These are phyloP conservation scores for Herpetospermum pedunculosum DNA, from an alignment of 306 rosid genomes.

Conservation along the genomic window DNA sequence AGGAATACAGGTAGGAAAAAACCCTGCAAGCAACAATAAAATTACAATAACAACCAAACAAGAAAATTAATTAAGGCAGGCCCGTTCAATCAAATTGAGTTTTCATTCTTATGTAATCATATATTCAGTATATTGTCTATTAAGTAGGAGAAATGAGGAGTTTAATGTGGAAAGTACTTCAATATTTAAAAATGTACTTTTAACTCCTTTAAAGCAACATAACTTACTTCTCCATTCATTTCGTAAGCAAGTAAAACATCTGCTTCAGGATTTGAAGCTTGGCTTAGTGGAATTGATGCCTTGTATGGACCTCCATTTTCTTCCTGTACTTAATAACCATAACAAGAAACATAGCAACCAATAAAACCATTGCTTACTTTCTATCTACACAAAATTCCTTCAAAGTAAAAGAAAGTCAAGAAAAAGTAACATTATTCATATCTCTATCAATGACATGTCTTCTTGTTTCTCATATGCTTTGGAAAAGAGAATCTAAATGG, in stretches of 20 bases:
- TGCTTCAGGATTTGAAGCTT: slow-evolving; percentile 86
- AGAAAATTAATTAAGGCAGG: background rate
- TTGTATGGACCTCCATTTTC: slow-evolving; percentile 96
- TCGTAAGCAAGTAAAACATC: slow-evolving; percentile 93
- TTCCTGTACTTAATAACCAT: slow-evolving; percentile 37
- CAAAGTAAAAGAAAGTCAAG: background rate
- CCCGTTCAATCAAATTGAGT: background rate
- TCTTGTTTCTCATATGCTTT: background rate
- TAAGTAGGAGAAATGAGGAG: background rate
- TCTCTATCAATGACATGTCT: background rate
- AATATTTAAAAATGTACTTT: background rate
- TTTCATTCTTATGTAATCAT: background rate
- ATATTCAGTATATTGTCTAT: background rate
- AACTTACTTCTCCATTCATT: slow-evolving; percentile 91
- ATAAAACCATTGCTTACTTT: background rate
- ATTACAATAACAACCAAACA: background rate
- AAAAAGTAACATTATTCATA: background rate
- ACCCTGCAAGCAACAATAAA: background rate
- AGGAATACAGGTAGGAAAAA: background rate
- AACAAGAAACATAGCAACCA: slow-evolving; percentile 9
- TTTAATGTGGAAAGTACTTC: background rate
- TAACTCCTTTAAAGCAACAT: slow-evolving; percentile 2
- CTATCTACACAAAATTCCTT: background rate
- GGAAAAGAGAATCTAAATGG: background rate
- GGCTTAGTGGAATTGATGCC: slow-evolving; percentile 85